Conservation (phyloP, 2,329 filamentous ascomycete species). For the Aulographum hederae region DNA sequence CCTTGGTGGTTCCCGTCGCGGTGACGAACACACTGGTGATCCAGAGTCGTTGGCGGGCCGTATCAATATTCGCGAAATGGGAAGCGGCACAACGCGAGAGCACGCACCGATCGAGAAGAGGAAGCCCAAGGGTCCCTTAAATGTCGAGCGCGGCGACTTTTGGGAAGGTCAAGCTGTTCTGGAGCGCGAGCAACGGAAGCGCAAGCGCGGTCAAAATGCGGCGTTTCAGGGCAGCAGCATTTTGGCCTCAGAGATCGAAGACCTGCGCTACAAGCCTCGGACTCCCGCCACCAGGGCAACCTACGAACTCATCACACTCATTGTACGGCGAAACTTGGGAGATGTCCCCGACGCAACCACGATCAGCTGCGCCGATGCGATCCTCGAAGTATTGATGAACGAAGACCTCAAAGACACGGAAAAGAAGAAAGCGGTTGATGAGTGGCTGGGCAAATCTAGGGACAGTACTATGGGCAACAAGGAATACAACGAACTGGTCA, state of each 20-base stretch:
- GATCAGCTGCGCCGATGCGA: constrained; percentile 80
- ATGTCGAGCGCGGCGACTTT: constrained; percentile 57
- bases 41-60: constrained; percentile 92
- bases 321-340: constrained; percentile 73
- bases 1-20: constrained; percentile 79
- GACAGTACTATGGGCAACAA: constrained; percentile 63
- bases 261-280: constrained; percentile 76
- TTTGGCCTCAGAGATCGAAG: constrained; percentile 72
- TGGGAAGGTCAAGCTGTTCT: constrained; percentile 66
- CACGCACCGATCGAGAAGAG: constrained; percentile 59
- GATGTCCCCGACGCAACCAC: constrained; percentile 87
- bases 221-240: constrained; percentile 59
- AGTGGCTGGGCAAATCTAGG: constrained; percentile 84
- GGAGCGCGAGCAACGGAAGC: constrained; percentile 65
- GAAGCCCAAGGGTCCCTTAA: constrained; percentile 47
- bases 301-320: constrained; percentile 84
- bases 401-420: constrained; percentile 93
- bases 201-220: constrained; percentile 55
- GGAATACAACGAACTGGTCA: constrained; percentile 92
- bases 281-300: constrained; percentile 83
- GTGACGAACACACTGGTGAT: constrained; percentile 89
- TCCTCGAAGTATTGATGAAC: constrained; percentile 83
- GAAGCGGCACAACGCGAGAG: constrained; percentile 63
- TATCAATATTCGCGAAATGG: constrained; percentile 91
- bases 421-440: constrained; percentile 95